A percentile compares a stretch with the other conserved stretches of the same genome.
Evolutionary conservation across 495 filamentous ascomycete species (phyloP).

Genomic region (Daldinia childiae): DNA sequence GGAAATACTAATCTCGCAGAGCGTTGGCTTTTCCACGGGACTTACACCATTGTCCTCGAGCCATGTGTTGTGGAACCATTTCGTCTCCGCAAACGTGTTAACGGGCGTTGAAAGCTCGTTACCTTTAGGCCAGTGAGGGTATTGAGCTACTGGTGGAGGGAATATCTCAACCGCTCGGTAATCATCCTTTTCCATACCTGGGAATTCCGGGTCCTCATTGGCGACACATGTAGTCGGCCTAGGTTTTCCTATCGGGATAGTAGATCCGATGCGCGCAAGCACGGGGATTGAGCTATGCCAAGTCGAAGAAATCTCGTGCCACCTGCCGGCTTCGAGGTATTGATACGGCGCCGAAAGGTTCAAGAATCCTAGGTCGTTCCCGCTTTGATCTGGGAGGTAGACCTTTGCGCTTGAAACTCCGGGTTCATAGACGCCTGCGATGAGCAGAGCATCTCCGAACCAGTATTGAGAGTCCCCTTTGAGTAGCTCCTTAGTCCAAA

Average conservation of each 20-base stretch:
- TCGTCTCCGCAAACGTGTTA: slow-evolving; percentile 42
- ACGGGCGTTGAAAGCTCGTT: background rate
- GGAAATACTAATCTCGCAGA: slow-evolving; percentile 56
- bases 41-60: slow-evolving; percentile 72
- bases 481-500: slow-evolving; percentile 65
- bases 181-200: slow-evolving; percentile 66
- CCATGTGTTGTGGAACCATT: slow-evolving; percentile 61
- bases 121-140: slow-evolving; percentile 32
- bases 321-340: slow-evolving; percentile 66
- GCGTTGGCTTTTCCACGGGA: slow-evolving; percentile 50
- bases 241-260: slow-evolving; percentile 66
- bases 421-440: slow-evolving; percentile 71
- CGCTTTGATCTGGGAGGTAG: slow-evolving; percentile 65
- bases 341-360: slow-evolving; percentile 70
- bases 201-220: slow-evolving; percentile 63
- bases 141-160: slow-evolving; percentile 55
- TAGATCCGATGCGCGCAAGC: slow-evolving; percentile 68
- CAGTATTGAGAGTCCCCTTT: slow-evolving; percentile 73
- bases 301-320: slow-evolving; percentile 65
- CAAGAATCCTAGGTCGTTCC: slow-evolving; percentile 64
- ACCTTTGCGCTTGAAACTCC: slow-evolving; percentile 61
- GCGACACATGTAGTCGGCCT: slow-evolving; percentile 65
- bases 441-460: slow-evolving; percentile 72
- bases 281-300: slow-evolving; percentile 70
- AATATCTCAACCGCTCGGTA: slow-evolving; percentile 72